Base-by-base conservation (phyloP, 352 stramenopile genomes). In the Pythium brachiatum region DNA sequence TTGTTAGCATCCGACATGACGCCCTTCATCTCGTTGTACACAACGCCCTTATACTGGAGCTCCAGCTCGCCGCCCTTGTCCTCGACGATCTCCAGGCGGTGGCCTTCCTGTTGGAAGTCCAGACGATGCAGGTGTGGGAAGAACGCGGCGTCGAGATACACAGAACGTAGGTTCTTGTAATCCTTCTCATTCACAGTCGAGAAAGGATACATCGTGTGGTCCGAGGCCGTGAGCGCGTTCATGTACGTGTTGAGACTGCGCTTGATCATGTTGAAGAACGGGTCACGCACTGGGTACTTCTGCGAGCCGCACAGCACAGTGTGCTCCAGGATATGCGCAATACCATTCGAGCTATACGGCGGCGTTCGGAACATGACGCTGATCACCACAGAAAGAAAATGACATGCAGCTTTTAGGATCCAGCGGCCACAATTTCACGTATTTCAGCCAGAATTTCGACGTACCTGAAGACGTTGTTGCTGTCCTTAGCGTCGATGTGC, bases 1-100 rank as follows among this genome's bases (percentile, higher is more conserved):
- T 93, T 97, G 73, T 98, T 95, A 51, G 94, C 93, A 60, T 93
- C 95, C 15, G 92, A 98, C 62, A 99, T 95, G 6, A 98, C 94
- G 47, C 97, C 97, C 73, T 99, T 99, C 97, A 99, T 99, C 79
- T 99, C 97, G 69, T 99, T 99, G 72, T 98, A 98, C n/a, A 99
- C 97, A n/a, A 99, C 96, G 46, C 97, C 97, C 61, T 94, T 94
- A 67, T 86, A 89, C 32, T 82, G 58, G 8, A 94, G 73, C 27
- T 81, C 61, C 23, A 70, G 63, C 26, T 83, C 69, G 53, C 66
- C 65, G 16, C 57, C 60, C 5, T 74, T 75, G 2, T 73, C 66
- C 4, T 76, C 62, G 27, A 69, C 71, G 25, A 90, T 80, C 62
- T 88, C 81, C 0, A 94, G 62, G 4, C 82, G 86, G 60, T 94